A percentile compares a stretch with the other conserved stretches of the same genome.
phyloP scores from a whole-genome alignment of 2,329 filamentous ascomycete genomes.

The Fusarium odoratissimum region DNA sequence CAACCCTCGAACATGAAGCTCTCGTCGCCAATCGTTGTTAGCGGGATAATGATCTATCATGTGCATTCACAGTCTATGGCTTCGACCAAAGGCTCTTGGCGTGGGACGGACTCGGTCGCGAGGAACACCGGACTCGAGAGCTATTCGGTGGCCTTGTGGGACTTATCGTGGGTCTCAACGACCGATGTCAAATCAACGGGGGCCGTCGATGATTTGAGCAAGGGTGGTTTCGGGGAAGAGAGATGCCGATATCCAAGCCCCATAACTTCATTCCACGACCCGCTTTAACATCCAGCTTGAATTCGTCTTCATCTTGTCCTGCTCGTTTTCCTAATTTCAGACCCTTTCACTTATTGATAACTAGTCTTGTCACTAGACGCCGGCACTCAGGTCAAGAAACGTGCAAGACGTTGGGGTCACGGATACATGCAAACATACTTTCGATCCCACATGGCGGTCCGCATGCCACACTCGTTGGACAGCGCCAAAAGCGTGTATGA shows the following conservation, averaged over 20 bases:
- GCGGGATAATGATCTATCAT: constrained; percentile 26
- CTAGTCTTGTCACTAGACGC: constrained; percentile 7
- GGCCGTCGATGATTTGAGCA: neutral
- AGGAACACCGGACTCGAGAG: constrained; percentile 5
- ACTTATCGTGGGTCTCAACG: constrained; percentile 14
- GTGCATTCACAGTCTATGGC: constrained; percentile 19
- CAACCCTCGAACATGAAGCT: neutral
- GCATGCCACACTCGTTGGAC: constrained; percentile 12
- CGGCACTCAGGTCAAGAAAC: neutral
- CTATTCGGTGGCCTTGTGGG: constrained; percentile 23
- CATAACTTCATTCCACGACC: constrained; percentile 2
- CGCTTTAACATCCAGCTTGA: constrained; percentile 3
- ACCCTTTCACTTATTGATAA: neutral
- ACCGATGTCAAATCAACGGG: constrained; percentile 17
- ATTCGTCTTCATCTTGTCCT: neutral
- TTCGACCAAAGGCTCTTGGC: constrained; percentile 25
- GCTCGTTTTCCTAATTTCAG: constrained; percentile 6
- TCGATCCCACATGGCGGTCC: constrained; percentile 18
- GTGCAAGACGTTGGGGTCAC: constrained; percentile 12
- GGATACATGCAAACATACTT: constrained; percentile 35
- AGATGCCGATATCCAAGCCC: constrained; percentile 18
- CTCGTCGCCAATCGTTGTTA: constrained; percentile 8
- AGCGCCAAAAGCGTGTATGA: neutral
- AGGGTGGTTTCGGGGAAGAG: constrained; percentile 17
- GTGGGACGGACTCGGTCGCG: constrained; percentile 14